phyloP scores from a whole-genome alignment of 371 early-diverging fungal species.

The Conidiobolus incongruus region DNA sequence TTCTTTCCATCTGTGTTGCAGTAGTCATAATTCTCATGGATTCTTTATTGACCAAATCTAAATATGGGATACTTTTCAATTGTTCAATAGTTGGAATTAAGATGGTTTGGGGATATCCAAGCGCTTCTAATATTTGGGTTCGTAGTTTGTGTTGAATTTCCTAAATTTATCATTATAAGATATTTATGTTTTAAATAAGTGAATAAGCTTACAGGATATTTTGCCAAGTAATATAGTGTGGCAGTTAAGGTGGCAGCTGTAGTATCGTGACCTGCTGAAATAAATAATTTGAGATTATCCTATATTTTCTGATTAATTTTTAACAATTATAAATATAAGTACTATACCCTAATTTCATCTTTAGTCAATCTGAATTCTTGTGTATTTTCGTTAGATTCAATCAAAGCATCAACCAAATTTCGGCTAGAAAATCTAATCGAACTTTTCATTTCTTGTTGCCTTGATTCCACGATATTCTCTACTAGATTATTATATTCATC shows the following conservation, averaged over 20 bases:
- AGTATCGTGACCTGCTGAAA: not conserved
- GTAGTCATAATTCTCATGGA: not conserved
- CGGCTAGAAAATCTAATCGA: not conserved
- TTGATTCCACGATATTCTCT: too few species aligned
- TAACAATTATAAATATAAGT: not conserved
- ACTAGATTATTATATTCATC: too few species aligned
- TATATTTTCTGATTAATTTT: not conserved
- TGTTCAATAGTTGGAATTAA: slow-evolving; percentile 1
- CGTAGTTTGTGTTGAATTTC: too few species aligned
- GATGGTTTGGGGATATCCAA: too few species aligned
- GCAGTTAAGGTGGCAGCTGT: not conserved
- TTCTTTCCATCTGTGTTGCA: not conserved
- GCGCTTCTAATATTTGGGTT: too few species aligned
- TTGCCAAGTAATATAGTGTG: not conserved
- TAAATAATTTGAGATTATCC: not conserved
- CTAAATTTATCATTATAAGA: too few species aligned
- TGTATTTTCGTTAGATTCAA: not conserved
- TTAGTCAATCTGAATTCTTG: not conserved
- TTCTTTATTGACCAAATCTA: slow-evolving; percentile 1
- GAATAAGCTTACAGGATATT: not conserved
- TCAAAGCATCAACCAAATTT: not conserved
- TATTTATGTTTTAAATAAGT: too few species aligned
- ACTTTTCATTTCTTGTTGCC: too few species aligned
- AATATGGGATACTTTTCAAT: not conserved
- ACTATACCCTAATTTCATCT: not conserved